Conservation (phyloP, 805 yeast species). For the Starmera quercuum region DNA sequence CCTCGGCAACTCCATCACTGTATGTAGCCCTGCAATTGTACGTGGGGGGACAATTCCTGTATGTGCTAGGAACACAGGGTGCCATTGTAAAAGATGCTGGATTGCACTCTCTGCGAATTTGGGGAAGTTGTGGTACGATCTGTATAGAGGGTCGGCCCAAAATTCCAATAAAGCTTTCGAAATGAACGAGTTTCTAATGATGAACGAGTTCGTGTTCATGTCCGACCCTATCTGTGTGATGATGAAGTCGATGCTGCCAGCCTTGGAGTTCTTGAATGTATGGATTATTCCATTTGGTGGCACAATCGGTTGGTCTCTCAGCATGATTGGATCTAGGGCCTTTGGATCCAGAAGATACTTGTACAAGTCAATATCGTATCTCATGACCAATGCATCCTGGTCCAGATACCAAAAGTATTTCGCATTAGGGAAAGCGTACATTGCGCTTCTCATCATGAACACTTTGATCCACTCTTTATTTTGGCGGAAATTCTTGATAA, state of each 20-base stretch:
- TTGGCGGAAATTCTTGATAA: conserved; percentile 37
- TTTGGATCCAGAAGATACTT: conserved; percentile 52
- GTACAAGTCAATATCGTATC: conserved; percentile 51
- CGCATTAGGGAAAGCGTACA: conserved; percentile 88
- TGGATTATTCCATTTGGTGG: conserved; percentile 61
- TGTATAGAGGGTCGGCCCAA: conserved; percentile 68
- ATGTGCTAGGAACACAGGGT: conserved; percentile 68
- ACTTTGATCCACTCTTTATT: conserved; percentile 57
- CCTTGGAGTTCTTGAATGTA: conserved; percentile 54
- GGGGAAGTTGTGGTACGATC: conserved; percentile 54
- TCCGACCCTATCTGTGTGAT: conserved; percentile 63
- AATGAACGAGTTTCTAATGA: conserved; percentile 57
- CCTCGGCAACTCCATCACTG: conserved; percentile 26
- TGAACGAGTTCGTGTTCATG: conserved; percentile 61
- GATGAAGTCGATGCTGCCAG: conserved; percentile 50
- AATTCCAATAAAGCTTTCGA: conserved; percentile 69
- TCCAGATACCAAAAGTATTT: conserved; percentile 87
- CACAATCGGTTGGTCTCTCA: conserved; percentile 64
- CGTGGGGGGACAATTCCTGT: conserved; percentile 66
- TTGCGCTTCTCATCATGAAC: conserved; percentile 72
- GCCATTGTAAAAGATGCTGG: conserved; percentile 93
- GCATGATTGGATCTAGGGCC: conserved; percentile 54
- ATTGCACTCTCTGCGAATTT: conserved; percentile 58
- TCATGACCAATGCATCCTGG: conserved; percentile 70
- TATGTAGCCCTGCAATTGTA: conserved; percentile 41